phyloP scores from a whole-genome alignment of 2,329 filamentous ascomycete genomes.

The Pestalotiopsis sp. region DNA sequence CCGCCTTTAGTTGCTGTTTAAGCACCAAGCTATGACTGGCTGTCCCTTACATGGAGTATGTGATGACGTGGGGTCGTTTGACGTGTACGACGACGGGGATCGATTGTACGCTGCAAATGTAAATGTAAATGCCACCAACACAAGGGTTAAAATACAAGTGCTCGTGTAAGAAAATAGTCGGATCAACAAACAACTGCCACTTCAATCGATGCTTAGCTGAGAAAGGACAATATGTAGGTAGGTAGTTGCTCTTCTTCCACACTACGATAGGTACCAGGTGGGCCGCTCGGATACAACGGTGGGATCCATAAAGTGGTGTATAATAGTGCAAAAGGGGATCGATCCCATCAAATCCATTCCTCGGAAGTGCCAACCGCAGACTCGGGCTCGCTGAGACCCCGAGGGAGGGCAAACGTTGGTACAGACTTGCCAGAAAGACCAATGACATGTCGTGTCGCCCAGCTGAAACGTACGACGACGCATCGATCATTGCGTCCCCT shows the following conservation, averaged over 20 bases:
- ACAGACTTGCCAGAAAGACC: neutral
- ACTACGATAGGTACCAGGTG: slow-evolving; percentile 10
- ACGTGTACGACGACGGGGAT: neutral
- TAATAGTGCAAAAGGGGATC: neutral
- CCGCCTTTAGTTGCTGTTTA: neutral
- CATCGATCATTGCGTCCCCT: neutral
- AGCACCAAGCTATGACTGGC: neutral
- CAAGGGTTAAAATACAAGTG: neutral
- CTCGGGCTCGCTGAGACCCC: slow-evolving; percentile 7
- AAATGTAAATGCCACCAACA: no score
- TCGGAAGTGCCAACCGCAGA: neutral
- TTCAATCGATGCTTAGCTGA: neutral
- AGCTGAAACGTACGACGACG: slow-evolving; percentile 13
- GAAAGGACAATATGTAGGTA: neutral
- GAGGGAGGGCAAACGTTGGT: slow-evolving; percentile 6
- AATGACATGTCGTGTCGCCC: slow-evolving; percentile 2
- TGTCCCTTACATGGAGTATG: neutral
- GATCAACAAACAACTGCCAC: neutral
- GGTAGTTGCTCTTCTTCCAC: neutral
- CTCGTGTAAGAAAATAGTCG: neutral
- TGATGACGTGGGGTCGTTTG: neutral
- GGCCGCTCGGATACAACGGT: slow-evolving; percentile 5
- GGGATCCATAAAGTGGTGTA: neutral
- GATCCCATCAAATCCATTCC: neutral
- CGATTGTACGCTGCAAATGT: neutral